phyloP scores from a whole-genome alignment of 73 alveolate species.

The Blepharisma japonicum region DNA sequence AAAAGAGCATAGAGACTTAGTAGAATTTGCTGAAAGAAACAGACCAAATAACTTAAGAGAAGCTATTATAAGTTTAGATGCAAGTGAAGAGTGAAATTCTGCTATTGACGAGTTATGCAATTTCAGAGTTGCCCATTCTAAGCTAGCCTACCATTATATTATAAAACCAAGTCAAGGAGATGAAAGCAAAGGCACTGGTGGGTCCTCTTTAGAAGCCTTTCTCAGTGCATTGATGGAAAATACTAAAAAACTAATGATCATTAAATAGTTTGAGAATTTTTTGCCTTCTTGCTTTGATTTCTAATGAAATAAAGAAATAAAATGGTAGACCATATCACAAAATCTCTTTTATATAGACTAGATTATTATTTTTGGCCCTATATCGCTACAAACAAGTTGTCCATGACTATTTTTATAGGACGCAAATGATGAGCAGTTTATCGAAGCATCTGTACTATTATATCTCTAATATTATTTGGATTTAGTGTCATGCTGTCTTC shows the following conservation, averaged over 20 bases:
- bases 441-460: too few species aligned
- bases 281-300: too few species aligned
- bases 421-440: too few species aligned
- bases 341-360: too few species aligned
- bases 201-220: background rate
- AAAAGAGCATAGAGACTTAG: constrained; percentile 11
- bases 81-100: background rate
- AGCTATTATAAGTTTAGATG: background rate
- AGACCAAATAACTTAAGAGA: background rate
- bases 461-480: too few species aligned
- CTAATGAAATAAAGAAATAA: too few species aligned
- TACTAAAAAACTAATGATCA: background rate
- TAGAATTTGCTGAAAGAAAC: background rate
- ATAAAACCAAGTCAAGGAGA: background rate
- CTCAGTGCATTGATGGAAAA: background rate
- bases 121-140: background rate
- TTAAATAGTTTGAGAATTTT: too few species aligned
- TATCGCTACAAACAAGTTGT: too few species aligned
- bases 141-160: background rate
- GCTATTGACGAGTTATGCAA: background rate
- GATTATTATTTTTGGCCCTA: too few species aligned
- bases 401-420: too few species aligned
- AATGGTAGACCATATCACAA: too few species aligned
- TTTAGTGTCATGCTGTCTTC: too few species aligned
- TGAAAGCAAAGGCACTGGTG: background rate